Conservation (phyloP, 129 eudicot genomes). For the Gnaphalium uliginosum region DNA sequence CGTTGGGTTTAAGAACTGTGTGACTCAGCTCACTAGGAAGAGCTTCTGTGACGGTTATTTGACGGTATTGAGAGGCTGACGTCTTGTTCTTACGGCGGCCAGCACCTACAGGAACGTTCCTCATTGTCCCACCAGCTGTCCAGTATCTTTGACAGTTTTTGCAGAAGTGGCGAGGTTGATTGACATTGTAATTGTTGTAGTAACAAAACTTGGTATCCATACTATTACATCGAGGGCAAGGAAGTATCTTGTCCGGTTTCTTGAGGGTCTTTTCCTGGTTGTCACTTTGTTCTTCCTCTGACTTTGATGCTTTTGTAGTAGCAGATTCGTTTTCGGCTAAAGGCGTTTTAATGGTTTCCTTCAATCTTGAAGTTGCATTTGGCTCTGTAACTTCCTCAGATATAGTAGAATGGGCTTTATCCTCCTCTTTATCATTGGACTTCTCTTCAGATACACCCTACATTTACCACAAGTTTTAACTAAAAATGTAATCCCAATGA, state of each 20-base stretch:
- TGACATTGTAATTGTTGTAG: conserved; percentile 83
- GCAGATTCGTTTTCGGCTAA: conserved; percentile 44
- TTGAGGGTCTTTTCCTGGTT: conserved; percentile 64
- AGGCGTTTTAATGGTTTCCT: conserved; percentile 35
- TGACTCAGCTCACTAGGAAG: conserved; percentile 39
- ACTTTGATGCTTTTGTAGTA: conserved; percentile 37
- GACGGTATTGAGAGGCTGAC: conserved; percentile 53
- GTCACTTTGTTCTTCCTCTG: conserved; percentile 67
- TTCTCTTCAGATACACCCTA: conserved; percentile 41
- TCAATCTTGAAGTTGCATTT: conserved; percentile 25
- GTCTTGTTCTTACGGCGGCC: conserved; percentile 84
- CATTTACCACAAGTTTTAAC: conserved; percentile 25
- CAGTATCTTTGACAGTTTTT: conserved; percentile 94
- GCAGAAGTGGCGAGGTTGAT: conserved; percentile 90
- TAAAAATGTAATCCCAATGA: neutral
- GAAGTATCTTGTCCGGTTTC: conserved; percentile 81
- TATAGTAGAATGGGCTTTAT: conserved; percentile 36
- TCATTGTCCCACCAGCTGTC: conserved; percentile 95
- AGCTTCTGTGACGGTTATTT: conserved; percentile 58
- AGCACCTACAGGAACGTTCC: conserved; percentile 89
- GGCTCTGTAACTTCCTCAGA: conserved; percentile 50
- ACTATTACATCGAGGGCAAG: conserved; percentile 89
- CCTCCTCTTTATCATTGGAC: conserved; percentile 38
- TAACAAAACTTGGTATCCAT: conserved; percentile 92
- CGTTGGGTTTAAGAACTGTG: conserved; percentile 50